Evolutionary conservation across 805 yeast species (phyloP), one percentile per base, ranked within the genome.

Genomic region (Pichia insulana): DNA sequence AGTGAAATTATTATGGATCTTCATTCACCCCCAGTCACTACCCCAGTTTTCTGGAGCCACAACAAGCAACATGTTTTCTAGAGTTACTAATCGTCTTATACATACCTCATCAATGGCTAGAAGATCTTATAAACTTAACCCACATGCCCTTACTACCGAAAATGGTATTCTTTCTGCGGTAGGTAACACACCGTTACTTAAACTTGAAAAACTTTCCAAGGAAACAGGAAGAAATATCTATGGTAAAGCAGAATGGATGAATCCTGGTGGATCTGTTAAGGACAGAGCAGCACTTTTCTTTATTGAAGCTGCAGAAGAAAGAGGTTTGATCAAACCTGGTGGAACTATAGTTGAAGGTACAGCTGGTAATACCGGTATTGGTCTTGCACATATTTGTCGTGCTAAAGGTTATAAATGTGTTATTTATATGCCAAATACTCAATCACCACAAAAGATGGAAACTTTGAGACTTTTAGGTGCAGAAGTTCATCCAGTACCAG

Each of bases 301-400:
- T 46, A 68, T 87, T 42, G 71, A 81, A 53, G 87, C 83, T 50
- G 96, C 96, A 25, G 96, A 88, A 58, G 58, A 61, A 32, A 70
- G 69, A 48, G 88, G 88, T 4, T 63, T 72, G 39, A 68, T 87
- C 42, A 60, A 66, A 47, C 74, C 87, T 4, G 94, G 94, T 16
- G 95, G 94, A 28, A 87, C 95, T 1, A 76, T 87, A 26, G 88
- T 87, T 20, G 96, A 87, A 62, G 95, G 96, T 12, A 86, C 96
- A n/a, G 96, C 96, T 3, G 96, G 96, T 35, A 87, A 87, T 64
- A 87, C 96, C 15, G 96, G 96, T 26, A 88, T 87, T 52, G 96
- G 96, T 1, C 67, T 87, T 42, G 96, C 96, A 5, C 80, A 74
- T 55, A 78, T 81, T 38, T 84, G 95, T 59, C 70, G 95, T 31